Evolutionary conservation across 495 filamentous ascomycete species (phyloP), one percentile per base, ranked within the genome.

Genomic region (Hyaloscypha finlandica): DNA sequence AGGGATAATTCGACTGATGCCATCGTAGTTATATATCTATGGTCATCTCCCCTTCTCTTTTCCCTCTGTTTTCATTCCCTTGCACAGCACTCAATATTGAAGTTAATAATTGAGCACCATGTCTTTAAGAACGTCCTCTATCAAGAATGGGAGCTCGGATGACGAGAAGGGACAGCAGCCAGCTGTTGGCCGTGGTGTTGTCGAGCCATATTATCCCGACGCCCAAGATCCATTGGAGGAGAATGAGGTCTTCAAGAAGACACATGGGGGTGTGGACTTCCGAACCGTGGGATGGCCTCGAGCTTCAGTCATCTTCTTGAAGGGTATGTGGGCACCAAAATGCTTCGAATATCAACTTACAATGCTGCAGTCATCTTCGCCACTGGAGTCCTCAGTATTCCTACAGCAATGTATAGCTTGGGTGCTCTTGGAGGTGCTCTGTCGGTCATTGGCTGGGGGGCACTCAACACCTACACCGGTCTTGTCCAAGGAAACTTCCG

Each of bases 211-310:
- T n/a, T 60, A 65, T 35, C 20, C 58, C 20, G 68, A 63, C 31
- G 64, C 57, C 14, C 70, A 74, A 32, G 71, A 77, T 32, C 71
- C 72, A 31, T 70, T 75, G 42, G 73, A 76, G 51, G 69, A 74
- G 14, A 67, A 77, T 65, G 84, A 86, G 69, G 79, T 86, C 53
- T 86, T 86, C 77, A 81, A 82, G 69, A 79, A 73, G 68, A 79
- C 75, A 1, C 77, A 80, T 25, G 79, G 79, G 54, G 77, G 79
- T 12, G 83, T 86, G 29, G 75, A 86, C 63, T 87, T 86, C 70
- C 78, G 85, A n/a, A 84, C 81, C 9, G 84, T 87, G 32, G 79
- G 79, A 74, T 88, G 85, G 84, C 74, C 78, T n/a, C 77, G 79
- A 12, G 82, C 84, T 3, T 74, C 82, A n/a, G 77, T 85, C 3